Evolutionary conservation across 2,329 filamentous ascomycete species (phyloP).

Genomic region (Helotiales sp.): DNA sequence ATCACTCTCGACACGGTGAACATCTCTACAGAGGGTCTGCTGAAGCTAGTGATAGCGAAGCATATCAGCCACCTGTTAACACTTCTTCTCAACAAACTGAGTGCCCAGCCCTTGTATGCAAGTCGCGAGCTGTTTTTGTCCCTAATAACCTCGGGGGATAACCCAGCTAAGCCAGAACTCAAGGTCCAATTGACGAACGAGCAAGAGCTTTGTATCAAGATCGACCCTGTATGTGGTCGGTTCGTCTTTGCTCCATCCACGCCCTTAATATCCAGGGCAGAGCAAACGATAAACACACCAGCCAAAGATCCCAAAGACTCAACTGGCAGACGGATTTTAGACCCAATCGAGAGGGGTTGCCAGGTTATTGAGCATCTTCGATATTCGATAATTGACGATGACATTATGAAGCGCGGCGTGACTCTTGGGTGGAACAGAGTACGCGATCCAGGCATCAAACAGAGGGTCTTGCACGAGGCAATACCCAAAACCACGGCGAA

Average conservation of each 20-base stretch:
- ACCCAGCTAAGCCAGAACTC: slow-evolving; percentile 68
- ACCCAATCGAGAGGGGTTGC: slow-evolving; percentile 57
- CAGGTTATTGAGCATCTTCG: slow-evolving; percentile 60
- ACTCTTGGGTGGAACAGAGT: slow-evolving; percentile 63
- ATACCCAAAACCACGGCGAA: slow-evolving; percentile 61
- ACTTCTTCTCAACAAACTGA: slow-evolving; percentile 63
- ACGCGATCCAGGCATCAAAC: slow-evolving; percentile 41
- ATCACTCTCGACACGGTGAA: slow-evolving; percentile 65
- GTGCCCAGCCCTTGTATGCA: slow-evolving; percentile 59
- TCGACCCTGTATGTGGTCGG: slow-evolving; percentile 78
- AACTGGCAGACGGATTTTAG: neutral
- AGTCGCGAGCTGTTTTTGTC: slow-evolving; percentile 58
- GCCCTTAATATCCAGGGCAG: slow-evolving; percentile 54
- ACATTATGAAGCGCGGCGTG: slow-evolving; percentile 59
- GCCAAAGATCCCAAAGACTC: slow-evolving; percentile 41
- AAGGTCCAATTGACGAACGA: slow-evolving; percentile 68
- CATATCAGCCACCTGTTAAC: slow-evolving; percentile 73
- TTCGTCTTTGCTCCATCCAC: slow-evolving; percentile 70
- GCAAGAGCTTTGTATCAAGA: slow-evolving; percentile 58
- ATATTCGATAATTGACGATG: slow-evolving; percentile 59
- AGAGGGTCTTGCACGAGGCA: slow-evolving; percentile 58
- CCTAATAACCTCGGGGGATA: slow-evolving; percentile 56
- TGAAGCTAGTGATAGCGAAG: slow-evolving; percentile 72
- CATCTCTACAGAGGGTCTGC: slow-evolving; percentile 72
- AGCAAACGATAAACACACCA: slow-evolving; percentile 63